Evolutionary conservation across 305 asterid genomes (phyloP).

Genomic region (Plantago lanceolata): DNA sequence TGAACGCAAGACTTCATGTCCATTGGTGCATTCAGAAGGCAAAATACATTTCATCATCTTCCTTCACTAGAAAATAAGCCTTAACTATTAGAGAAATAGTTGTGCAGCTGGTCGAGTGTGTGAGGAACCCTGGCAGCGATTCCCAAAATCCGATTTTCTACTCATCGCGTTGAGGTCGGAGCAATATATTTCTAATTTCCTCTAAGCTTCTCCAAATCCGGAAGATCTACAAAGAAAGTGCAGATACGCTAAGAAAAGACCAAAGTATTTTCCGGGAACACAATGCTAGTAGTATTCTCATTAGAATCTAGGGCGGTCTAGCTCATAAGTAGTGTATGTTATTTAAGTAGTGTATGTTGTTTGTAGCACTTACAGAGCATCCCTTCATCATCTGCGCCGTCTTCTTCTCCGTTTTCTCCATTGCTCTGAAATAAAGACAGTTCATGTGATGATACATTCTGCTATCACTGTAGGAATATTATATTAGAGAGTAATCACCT

Average conservation of each 20-base stretch:
- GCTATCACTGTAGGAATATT: constrained; percentile 19
- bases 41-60: too few relatives aligned
- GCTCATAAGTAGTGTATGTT: constrained; percentile 3
- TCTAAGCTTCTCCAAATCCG: constrained; percentile 80
- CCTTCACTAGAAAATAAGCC: too few relatives aligned
- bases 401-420: constrained; percentile 64
- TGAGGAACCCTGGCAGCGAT: too few relatives aligned
- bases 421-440: constrained; percentile 37
- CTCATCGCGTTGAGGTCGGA: background rate
- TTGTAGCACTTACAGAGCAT: constrained; percentile 70
- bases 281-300: background rate
- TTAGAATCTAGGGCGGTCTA: background rate
- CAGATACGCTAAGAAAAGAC: too few relatives aligned
- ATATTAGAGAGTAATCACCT: constrained; percentile 34
- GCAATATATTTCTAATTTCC: constrained; percentile 28
- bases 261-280: too few relatives aligned
- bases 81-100: too few relatives aligned
- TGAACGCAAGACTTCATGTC: too few relatives aligned
- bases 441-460: constrained; percentile 25
- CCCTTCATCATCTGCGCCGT: constrained; percentile 78
- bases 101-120: too few relatives aligned
- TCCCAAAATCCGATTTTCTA: background rate
- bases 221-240: constrained; percentile 57
- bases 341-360: too few relatives aligned
- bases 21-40: too few relatives aligned